Evolutionary conservation across 2,329 filamentous ascomycete genomes (phyloP).

Genomic region (Talaromyces atroroseus): DNA sequence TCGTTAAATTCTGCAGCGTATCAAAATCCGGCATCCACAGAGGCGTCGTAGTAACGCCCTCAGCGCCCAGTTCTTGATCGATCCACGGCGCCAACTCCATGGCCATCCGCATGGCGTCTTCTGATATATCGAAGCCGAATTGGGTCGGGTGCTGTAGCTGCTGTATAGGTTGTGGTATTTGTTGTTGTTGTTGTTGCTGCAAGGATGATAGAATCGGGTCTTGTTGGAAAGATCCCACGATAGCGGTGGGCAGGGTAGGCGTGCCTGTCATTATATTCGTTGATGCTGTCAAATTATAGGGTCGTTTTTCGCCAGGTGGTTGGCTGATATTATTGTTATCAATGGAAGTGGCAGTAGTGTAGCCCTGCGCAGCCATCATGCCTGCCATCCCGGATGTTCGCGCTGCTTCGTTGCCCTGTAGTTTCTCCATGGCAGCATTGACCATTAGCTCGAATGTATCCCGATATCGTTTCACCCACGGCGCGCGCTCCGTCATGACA

Average conservation of each 20-base stretch:
- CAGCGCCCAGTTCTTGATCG: slow-evolving; percentile 26
- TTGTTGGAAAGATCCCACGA: background rate
- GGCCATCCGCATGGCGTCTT: slow-evolving; percentile 35
- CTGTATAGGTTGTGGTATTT: background rate
- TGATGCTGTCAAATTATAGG: slow-evolving; percentile 12
- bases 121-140: slow-evolving; percentile 18
- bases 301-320: background rate
- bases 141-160: background rate
- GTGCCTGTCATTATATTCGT: slow-evolving; percentile 1
- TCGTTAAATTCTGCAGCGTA: slow-evolving; percentile 25
- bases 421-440: slow-evolving; percentile 44
- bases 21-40: slow-evolving; percentile 39
- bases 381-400: slow-evolving; percentile 35
- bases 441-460: slow-evolving; percentile 46
- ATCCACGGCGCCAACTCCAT: slow-evolving; percentile 37
- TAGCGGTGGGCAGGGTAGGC: background rate
- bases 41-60: slow-evolving; percentile 16
- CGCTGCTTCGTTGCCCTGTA: slow-evolving; percentile 34
- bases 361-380: slow-evolving; percentile 35
- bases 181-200: slow-evolving; percentile 1
- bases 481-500: slow-evolving; percentile 46
- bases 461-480: slow-evolving; percentile 45
- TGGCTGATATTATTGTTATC: background rate
- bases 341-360: background rate
- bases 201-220: background rate